Percentiles rank a stretch among this genome's conserved stretches.
Conservation (phyloP, 2,329 filamentous ascomycete species). For the Talaromyces sp. region DNA sequence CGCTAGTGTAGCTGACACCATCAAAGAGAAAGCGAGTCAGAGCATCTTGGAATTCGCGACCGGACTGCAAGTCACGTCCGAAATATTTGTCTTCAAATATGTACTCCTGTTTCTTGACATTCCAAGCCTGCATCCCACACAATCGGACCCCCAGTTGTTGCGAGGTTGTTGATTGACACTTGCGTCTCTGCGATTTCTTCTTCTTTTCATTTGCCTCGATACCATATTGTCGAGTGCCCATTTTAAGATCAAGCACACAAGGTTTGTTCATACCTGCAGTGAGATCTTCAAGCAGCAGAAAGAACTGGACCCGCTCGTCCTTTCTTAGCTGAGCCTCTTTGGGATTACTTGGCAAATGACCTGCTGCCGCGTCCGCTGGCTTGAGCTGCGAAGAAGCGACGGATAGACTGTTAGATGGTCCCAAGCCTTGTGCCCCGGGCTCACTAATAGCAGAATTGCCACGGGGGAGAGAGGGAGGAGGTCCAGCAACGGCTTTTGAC, state of each 20-base stretch:
- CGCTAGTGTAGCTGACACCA: constrained; percentile 76
- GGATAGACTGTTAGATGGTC: constrained; percentile 1
- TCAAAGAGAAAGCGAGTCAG: constrained; percentile 90
- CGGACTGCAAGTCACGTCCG: constrained; percentile 83
- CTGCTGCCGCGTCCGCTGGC: constrained; percentile 19
- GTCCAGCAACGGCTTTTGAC: background rate
- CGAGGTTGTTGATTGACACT: constrained; percentile 91
- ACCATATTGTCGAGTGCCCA: constrained; percentile 97
- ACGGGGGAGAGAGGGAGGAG: constrained; percentile 11
- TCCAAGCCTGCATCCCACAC: constrained; percentile 96
- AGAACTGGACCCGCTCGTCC: constrained; percentile 77
- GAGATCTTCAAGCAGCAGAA: constrained; percentile 88
- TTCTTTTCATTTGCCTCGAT: constrained; percentile 91
- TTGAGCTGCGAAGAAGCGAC: constrained; percentile 4
- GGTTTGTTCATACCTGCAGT: constrained; percentile 96
- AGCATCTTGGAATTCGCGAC: constrained; percentile 84
- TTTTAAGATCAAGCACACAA: constrained; percentile 96
- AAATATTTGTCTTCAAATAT: constrained; percentile 99
- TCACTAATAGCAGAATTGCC: constrained; percentile 1
- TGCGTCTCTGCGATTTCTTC: constrained; percentile 86
- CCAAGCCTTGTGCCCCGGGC: background rate
- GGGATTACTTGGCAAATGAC: constrained; percentile 66
- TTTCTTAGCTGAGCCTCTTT: constrained; percentile 67
- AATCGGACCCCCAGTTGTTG: constrained; percentile 88
- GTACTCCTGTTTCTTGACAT: constrained; percentile 78